Base-by-base conservation (phyloP, 2,329 filamentous ascomycete species). In the Apiospora malaysiana region DNA sequence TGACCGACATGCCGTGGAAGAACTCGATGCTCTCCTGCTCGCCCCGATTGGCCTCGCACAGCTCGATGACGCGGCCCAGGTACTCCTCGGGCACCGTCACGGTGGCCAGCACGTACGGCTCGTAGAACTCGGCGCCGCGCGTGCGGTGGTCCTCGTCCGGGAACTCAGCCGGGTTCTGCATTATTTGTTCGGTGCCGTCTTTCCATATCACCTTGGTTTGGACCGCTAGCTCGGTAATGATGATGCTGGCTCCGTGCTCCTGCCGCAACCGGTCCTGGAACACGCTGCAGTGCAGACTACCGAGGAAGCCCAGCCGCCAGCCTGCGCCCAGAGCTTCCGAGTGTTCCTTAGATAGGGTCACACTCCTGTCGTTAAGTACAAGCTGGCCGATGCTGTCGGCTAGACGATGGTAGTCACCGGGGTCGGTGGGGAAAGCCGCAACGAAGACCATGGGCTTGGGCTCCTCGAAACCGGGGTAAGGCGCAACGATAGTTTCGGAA, bases 371-470 rank as follows among this genome's bases (percentile, higher is more conserved):
- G 80, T 99, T 99, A 69, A 99, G 89, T 2, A 95, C 91, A 18
- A 99, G 90, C 79, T 98, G 95, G 72, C 92, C 92, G 78, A 99
- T 98, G 80, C 94, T 97, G 80, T 98, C 95, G 74, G 97, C 94
- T 4, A 99, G 85, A 78, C 94, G 93, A 59, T 89, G 88, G 78
- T 97, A 95, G 80, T 97, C 94, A 76, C 91, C 86, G 75, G 97
- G 94, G 77, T 99, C 95, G 0, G 95, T 94, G 0, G 96, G 96
- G 77, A 97, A 99, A 0, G 96, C 96, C 0, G 95, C 95, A 4
- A 99, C 96, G 76, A 99, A 99, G 5, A 99, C 96, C 96, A 99
- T 99, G 7, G 95, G 93, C 81, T 99, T 97, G 1, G 96, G 95
- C 81, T 99, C 96, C 79, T 97, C 95, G 72, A 99, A 99, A 2